Base-by-base conservation (phyloP, 2,329 filamentous ascomycete species). In the Diaporthe vaccinii region DNA sequence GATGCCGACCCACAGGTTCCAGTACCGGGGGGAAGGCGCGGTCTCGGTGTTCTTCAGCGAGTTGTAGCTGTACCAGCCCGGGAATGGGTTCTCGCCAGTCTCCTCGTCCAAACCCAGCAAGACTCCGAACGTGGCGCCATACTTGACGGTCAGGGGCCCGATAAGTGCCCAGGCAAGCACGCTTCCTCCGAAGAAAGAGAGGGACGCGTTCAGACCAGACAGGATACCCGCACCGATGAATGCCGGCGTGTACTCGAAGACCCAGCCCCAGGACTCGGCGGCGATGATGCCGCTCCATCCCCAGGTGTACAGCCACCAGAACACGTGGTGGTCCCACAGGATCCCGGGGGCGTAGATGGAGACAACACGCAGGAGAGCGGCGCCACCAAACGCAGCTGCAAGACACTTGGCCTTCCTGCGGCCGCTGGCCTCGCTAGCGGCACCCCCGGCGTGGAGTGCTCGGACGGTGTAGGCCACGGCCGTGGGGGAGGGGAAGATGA, bases 201-300 rank as follows among this genome's bases (percentile, higher is more conserved):
- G 83, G 55, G 89, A 87, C 44, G 89, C 86, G 81, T 92, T 91
- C 77, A 91, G 83, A 74, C 89, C 89, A 77, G 91, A 89, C 57
- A 91, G 85, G 82, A 91, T 89, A 58, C 89, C 89, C 57, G 86
- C 87, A 25, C 89, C 89, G 74, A 91, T 89, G 81, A 91, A 91
- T 58, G 89, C 89, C 0, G 89, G 89, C 1, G 89, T 91, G 83
- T 85, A 89, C 78, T 91, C 89, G 71, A 90, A 83, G 78, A 85
- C 84, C 89, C 89, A 91, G 67, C 88, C 88, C 89, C 89, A 91
- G 76, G 86, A 89, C 82, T 91, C 89, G 20, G 89, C 85, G 72
- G 85, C 84, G 75, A 91, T 82, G 6, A 89, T 89, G 59, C 82
- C 82, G 78, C 85, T 55, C 31, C 67, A 49, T 87, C 57, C 84